Conservation (phyloP, 352 stramenopile species). For the Phytophthora pistaciae region DNA sequence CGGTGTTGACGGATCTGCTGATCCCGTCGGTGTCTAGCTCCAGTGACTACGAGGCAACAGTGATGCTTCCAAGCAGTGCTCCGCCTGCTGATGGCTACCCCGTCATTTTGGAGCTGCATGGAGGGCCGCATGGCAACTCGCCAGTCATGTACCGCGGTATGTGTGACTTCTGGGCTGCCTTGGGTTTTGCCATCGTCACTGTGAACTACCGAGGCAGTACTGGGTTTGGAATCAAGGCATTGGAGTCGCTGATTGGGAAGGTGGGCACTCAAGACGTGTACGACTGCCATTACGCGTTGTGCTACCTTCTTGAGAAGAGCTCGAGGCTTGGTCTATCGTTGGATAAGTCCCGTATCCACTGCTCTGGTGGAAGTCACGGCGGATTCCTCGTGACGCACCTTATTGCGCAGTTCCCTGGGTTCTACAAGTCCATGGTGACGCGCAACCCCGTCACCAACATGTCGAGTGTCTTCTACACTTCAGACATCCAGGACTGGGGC, state of each 20-base stretch:
- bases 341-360: constrained; percentile 85
- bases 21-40: constrained; percentile 57
- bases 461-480: constrained; percentile 92
- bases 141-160: constrained; percentile 87
- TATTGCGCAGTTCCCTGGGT: constrained; percentile 94
- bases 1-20: constrained; percentile 52
- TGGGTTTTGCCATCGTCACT: constrained; percentile 92
- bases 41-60: constrained; percentile 78
- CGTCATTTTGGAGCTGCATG: constrained; percentile 91
- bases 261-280: constrained; percentile 94
- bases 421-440: constrained; percentile 93
- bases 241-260: constrained; percentile 92
- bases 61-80: constrained; percentile 64
- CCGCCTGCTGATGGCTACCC: constrained; percentile 60
- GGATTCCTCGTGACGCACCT: constrained; percentile 95
- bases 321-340: constrained; percentile 53
- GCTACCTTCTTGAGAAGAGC: constrained; percentile 73
- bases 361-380: constrained; percentile 96
- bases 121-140: constrained; percentile 92
- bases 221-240: constrained; percentile 91
- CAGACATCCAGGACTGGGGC: constrained; percentile 98
- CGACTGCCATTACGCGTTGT: constrained; percentile 91
- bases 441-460: constrained; percentile 96
- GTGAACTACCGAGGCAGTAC: constrained; percentile 98
- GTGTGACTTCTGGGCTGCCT: constrained; percentile 91